Evolutionary conservation across 2,329 filamentous ascomycete species (phyloP).

Genomic region (Cytospora piceae): DNA sequence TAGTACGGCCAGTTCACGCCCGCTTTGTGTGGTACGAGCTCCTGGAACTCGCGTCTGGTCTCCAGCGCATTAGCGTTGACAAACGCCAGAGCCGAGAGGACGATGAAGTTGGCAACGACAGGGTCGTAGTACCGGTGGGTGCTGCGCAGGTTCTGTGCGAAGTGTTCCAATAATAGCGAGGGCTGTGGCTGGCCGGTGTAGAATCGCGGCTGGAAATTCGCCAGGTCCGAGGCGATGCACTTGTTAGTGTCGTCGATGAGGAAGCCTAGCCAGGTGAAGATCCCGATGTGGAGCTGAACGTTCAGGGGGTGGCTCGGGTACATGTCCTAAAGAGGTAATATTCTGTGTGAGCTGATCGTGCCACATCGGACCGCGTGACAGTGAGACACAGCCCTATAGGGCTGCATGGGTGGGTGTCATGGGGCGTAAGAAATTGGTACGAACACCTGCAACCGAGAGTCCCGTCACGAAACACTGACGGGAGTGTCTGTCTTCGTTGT

Average conservation of each 20-base stretch:
- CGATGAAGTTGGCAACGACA: conserved; percentile 36
- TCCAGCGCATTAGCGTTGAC: conserved; percentile 37
- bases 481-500: conserved; percentile 14
- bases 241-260: conserved; percentile 38
- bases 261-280: conserved; percentile 39
- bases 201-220: conserved; percentile 36
- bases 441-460: conserved; percentile 18
- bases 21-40: conserved; percentile 31
- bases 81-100: conserved; percentile 38
- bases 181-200: conserved; percentile 32
- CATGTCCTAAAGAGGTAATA: conserved; percentile 26
- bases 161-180: conserved; percentile 32
- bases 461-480: conserved; percentile 20
- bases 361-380: background rate
- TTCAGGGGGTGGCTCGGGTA: conserved; percentile 33
- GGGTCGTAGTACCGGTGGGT: conserved; percentile 35
- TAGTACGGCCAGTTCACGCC: conserved; percentile 37
- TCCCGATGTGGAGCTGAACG: conserved; percentile 39
- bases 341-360: conserved; percentile 16
- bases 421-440: conserved; percentile 17
- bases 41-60: conserved; percentile 31
- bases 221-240: conserved; percentile 31
- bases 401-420: conserved; percentile 11
- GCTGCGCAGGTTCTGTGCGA: conserved; percentile 33
- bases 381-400: conserved; percentile 17